Evolutionary conservation across 192 early-diverging fungal genomes (phyloP), one percentile per base, ranked within the genome.

Genomic region (Funneliformis geosporum): DNA sequence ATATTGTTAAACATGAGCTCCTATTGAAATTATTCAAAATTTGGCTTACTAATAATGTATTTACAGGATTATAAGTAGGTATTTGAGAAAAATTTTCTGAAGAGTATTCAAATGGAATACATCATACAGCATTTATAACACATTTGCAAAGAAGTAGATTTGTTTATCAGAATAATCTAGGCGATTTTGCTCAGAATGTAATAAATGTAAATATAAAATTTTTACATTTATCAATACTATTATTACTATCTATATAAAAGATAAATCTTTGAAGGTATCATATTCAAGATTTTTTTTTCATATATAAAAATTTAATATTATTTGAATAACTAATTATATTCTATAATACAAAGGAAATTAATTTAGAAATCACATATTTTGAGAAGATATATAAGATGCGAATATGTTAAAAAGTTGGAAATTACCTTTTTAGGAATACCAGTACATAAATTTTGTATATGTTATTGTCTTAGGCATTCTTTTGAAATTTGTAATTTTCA

Each of bases 1-100:
- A 66, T 66, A 66, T 66, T 66, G 64, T 66, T 14, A 66, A n/a
- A 40, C 39, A 66, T 66, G 28, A 66, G 64, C 12, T 66, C 28
- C 4, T 66, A 66, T 66, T 11, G 0, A 39, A 66, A 8, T 66
- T 8, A 66, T 66, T 28, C 64, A 66, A 66, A 66, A 28, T 66
- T 33, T 7, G 28, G 9, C 11, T 33, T 66, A 14, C 28, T 28
- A 28, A 66, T 66, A 28, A 66, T 66, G 28, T 66, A 66, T 66
- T 25, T 66, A 28, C 64, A 66, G 33, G 27, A 66, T 66, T 27
- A 66, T 33, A 66, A 66, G 28, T 7, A 66, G 27, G 11, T 12
- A 66, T 66, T 12, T 66, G 28, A 12, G 27, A 66, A 66, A 66
- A 66, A 66, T 66, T 66, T 66, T 66, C 64, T 33, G 12, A 66